Conservation (phyloP, 345 rosid genomes). For the Camelina hispida region DNA sequence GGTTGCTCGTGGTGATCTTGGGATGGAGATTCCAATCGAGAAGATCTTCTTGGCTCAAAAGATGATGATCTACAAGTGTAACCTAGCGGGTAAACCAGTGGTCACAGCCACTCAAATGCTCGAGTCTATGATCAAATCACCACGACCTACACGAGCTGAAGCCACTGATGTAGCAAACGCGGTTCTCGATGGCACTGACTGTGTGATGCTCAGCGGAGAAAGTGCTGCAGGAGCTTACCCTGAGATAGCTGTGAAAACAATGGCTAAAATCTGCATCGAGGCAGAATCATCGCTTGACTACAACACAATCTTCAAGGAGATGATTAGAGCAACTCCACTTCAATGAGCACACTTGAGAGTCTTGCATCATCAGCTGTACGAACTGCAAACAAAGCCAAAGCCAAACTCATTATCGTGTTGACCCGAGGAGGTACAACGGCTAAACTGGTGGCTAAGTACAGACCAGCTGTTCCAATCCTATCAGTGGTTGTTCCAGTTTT, state of each 20-base stretch:
- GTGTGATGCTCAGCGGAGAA: constrained; percentile 36
- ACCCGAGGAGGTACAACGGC: constrained; percentile 37
- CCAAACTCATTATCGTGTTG: constrained; percentile 31
- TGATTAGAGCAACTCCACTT: constrained; percentile 29
- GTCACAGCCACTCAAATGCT: constrained; percentile 37
- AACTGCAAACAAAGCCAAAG: constrained; percentile 25
- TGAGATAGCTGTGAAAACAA: constrained; percentile 25
- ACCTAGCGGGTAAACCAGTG: constrained; percentile 50
- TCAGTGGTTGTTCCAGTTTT: constrained; percentile 58
- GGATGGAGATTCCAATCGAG: constrained; percentile 86
- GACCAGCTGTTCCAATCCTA: constrained; percentile 32
- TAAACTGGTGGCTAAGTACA: constrained; percentile 33
- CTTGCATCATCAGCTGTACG: constrained; percentile 37
- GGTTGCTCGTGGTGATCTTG: constrained; percentile 92
- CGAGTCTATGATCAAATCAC: constrained; percentile 37
- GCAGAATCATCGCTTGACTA: constrained; percentile 35
- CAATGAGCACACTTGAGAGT: constrained; percentile 38
- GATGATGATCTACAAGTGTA: constrained; percentile 64
- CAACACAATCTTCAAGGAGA: constrained; percentile 30
- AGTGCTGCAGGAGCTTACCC: constrained; percentile 38
- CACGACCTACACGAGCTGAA: constrained; percentile 33
- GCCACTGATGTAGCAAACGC: constrained; percentile 37
- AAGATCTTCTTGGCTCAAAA: constrained; percentile 81
- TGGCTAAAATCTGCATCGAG: constrained; percentile 29
- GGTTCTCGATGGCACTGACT: constrained; percentile 33